These are phyloP conservation scores for Laburnicola sp. DNA, from an alignment of 2,329 filamentous ascomycete genomes.

Conservation along the genomic window DNA sequence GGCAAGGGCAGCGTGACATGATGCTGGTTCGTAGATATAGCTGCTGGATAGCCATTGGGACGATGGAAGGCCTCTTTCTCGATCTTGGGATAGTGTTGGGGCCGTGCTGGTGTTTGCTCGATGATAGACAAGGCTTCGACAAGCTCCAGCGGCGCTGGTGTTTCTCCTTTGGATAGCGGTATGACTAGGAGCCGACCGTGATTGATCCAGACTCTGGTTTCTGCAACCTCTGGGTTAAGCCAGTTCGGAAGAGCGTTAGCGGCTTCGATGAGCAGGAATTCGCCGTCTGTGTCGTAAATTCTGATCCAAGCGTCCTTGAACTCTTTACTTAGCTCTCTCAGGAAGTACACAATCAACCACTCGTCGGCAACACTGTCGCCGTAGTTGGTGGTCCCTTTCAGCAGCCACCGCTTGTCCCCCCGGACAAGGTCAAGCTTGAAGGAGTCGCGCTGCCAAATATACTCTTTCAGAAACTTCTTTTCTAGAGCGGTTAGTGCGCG, in stretches of 20 bases:
- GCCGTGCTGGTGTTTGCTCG: conserved; percentile 55
- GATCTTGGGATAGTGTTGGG: conserved; percentile 73
- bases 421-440: conserved; percentile 69
- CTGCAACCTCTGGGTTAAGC: conserved; percentile 88
- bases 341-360: conserved; percentile 91
- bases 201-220: conserved; percentile 87
- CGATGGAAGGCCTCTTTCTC: conserved; percentile 92
- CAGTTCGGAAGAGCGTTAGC: conserved; percentile 84
- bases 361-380: conserved; percentile 96
- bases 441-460: conserved; percentile 91
- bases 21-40: conserved; percentile 76
- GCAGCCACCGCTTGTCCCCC: conserved; percentile 62
- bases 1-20: conserved; percentile 73
- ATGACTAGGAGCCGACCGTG: conserved; percentile 75
- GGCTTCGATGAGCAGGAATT: conserved; percentile 93
- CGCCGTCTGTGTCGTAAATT: conserved; percentile 84
- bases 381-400: conserved; percentile 80
- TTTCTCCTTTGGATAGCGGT: conserved; percentile 50
- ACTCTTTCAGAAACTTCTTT: conserved; percentile 71
- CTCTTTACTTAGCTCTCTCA: conserved; percentile 76
- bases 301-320: conserved; percentile 79
- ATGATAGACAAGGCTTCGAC: conserved; percentile 67
- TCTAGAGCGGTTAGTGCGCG: conserved; percentile 67
- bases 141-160: conserved; percentile 57
- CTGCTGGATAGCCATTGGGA: conserved; percentile 77